Conservation (phyloP, 352 stramenopile genomes). For the Hyaloperonospora brassicae region DNA sequence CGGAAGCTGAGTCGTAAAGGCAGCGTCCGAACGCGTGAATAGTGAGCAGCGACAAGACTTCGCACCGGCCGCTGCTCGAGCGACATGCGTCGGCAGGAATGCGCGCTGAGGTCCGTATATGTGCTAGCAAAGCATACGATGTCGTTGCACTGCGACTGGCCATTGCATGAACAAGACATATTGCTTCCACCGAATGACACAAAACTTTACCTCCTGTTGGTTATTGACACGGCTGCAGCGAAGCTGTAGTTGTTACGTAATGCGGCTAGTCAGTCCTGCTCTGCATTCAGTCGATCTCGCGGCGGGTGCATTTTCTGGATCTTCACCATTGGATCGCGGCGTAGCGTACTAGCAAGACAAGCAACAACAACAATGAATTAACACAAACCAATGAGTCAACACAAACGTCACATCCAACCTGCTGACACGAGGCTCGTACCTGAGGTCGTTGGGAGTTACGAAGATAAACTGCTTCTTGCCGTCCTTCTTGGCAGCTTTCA, state of each 20-base stretch:
- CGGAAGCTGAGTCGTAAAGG: conserved; percentile 52
- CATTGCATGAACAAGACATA: too few species aligned
- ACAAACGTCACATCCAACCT: background rate
- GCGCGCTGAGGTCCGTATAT: too few species aligned
- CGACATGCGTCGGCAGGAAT: too few species aligned
- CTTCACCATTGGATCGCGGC: conserved; percentile 68
- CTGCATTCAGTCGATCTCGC: conserved; percentile 64
- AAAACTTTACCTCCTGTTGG: too few species aligned
- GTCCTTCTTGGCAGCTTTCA: conserved; percentile 76
- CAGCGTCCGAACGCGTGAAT: background rate
- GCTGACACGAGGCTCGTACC: conserved; percentile 29
- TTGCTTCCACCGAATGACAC: too few species aligned
- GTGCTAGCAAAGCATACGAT: too few species aligned
- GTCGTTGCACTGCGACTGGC: too few species aligned
- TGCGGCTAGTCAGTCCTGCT: conserved; percentile 21
- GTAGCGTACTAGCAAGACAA: conserved; percentile 42
- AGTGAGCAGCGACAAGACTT: background rate
- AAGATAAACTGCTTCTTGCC: conserved; percentile 85
- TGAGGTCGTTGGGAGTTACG: conserved; percentile 83
- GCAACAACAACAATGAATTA: background rate
- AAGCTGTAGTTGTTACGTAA: conserved; percentile 14
- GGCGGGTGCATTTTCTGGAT: conserved; percentile 86
- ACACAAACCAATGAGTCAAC: background rate
- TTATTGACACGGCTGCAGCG: conserved; percentile 3
- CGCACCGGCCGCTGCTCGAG: background rate